Conservation (phyloP, 2,329 filamentous ascomycete species). For the Fusarium continuum region DNA sequence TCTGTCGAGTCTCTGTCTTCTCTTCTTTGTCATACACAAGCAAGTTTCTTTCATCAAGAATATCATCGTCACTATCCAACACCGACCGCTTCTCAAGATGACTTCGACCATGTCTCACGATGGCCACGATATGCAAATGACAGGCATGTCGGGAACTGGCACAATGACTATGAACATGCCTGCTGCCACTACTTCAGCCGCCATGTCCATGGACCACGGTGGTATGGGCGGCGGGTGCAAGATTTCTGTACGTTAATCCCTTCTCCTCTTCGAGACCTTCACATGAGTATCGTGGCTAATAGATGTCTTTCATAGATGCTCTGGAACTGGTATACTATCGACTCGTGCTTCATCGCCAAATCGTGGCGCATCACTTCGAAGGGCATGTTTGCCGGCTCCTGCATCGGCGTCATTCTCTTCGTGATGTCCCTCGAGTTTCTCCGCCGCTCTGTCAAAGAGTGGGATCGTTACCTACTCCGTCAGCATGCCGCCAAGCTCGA, state of each 20-base stretch:
- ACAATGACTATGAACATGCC: conserved; percentile 37
- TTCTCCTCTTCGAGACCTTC: neutral
- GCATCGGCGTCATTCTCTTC: conserved; percentile 80
- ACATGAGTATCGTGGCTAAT: neutral
- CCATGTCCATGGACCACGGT: conserved; percentile 30
- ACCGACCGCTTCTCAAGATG: neutral
- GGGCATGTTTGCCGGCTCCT: conserved; percentile 81
- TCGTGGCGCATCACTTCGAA: conserved; percentile 75
- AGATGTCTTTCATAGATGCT: conserved; percentile 67
- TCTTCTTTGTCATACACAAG: neutral
- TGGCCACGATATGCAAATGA: conserved; percentile 27
- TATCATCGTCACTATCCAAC: neutral
- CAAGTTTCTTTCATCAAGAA: neutral
- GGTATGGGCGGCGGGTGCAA: conserved; percentile 44
- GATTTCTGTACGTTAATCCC: conserved; percentile 49
- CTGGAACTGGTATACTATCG: conserved; percentile 81
- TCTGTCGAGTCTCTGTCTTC: neutral
- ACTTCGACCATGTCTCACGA: conserved; percentile 6
- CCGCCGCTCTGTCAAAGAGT: conserved; percentile 75
- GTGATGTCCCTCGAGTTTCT: conserved; percentile 77
- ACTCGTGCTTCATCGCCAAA: conserved; percentile 73
- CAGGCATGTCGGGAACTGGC: conserved; percentile 12
- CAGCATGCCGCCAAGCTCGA: conserved; percentile 55
- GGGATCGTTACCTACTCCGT: conserved; percentile 71
- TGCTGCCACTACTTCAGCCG: conserved; percentile 17